These are phyloP conservation scores for Coemansia sp. DNA, from an alignment of 192 early-diverging fungal species.

Conservation along the genomic window DNA sequence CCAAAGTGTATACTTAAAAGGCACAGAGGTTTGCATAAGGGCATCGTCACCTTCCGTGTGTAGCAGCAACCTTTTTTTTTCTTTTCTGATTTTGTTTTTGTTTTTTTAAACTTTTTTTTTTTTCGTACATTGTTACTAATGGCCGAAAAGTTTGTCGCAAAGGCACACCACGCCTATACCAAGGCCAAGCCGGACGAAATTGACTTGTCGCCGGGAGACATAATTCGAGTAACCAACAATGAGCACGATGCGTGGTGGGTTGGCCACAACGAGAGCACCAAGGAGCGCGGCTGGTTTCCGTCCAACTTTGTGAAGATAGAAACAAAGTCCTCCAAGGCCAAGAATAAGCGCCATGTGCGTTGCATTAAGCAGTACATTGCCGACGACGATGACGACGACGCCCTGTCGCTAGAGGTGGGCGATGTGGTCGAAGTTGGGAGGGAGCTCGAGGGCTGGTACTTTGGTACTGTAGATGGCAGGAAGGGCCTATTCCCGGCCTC, in stretches of 20 bases:
- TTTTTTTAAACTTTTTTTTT: constrained; percentile 19
- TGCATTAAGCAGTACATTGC: constrained; percentile 57
- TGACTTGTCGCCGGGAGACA: constrained; percentile 42
- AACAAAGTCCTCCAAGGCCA: constrained; percentile 22
- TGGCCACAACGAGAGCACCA: constrained; percentile 36
- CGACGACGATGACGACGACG: constrained; percentile 61
- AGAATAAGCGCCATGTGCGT: constrained; percentile 34
- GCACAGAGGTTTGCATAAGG: background rate
- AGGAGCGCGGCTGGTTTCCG: constrained; percentile 52
- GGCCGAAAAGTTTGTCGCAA: constrained; percentile 43
- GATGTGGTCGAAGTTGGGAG: constrained; percentile 63
- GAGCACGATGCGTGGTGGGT: constrained; percentile 49
- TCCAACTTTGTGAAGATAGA: constrained; percentile 51
- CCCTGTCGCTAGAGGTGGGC: constrained; percentile 58
- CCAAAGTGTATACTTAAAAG: background rate
- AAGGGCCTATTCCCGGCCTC: constrained; percentile 59
- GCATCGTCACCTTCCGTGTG: constrained; percentile 1
- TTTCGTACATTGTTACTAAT: constrained; percentile 14
- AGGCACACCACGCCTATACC: constrained; percentile 43
- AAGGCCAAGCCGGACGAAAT: constrained; percentile 52
- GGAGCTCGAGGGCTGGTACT: constrained; percentile 67
- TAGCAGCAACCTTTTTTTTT: background rate
- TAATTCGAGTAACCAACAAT: constrained; percentile 37
- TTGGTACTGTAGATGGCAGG: constrained; percentile 66
- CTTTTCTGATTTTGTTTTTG: background rate